Evolutionary conservation across 2,329 filamentous ascomycete genomes (phyloP), one percentile per base, ranked within the genome.

Genomic region (Fusarium duplospermum): DNA sequence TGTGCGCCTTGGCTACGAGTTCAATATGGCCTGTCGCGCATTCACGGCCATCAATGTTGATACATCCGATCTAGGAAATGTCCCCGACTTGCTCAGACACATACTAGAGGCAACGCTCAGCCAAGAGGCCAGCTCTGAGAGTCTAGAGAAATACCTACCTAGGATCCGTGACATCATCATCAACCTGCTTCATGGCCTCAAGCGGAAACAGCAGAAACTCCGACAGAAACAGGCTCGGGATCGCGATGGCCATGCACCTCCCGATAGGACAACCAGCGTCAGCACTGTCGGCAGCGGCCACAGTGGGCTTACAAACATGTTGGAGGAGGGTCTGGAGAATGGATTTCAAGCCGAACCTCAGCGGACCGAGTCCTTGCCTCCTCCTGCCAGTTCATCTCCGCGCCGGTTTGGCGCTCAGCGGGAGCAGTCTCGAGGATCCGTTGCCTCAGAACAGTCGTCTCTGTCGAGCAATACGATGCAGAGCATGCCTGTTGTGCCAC

Each of bases 81-180:
- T 99, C 3, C 96, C 96, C 7, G 96, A 99, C 82, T 87, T 95
- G 68, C 85, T 99, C 72, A 92, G 96, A 77, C 92, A 92, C 69
- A 98, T 99, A 66, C 89, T 99, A 64, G 96, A 99, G 83, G 94
- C 97, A 66, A 99, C 96, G 2, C 88, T 99, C 38, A 98, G 96
- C 82, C 96, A 99, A 81, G 95, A 98, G 84, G 96, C 96, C 6
- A 98, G 94, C 77, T 92, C 95, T 59, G 93, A 97, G 81, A 98
- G 95, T 82, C 88, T 99, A 70, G 96, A 99, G 82, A 93, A 93
- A 81, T 99, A 97, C 82, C 87, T 99, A 35, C 96, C 96, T 1
- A 91, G 93, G 68, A 99, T 99, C 82, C 92, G 96, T 78, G 96
- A 99, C 82, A 99, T 99, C 79, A 99, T 99, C 81, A 98, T 99